phyloP scores from a whole-genome alignment of 2,329 filamentous ascomycete species.

The Leptographium wingfieldii region DNA sequence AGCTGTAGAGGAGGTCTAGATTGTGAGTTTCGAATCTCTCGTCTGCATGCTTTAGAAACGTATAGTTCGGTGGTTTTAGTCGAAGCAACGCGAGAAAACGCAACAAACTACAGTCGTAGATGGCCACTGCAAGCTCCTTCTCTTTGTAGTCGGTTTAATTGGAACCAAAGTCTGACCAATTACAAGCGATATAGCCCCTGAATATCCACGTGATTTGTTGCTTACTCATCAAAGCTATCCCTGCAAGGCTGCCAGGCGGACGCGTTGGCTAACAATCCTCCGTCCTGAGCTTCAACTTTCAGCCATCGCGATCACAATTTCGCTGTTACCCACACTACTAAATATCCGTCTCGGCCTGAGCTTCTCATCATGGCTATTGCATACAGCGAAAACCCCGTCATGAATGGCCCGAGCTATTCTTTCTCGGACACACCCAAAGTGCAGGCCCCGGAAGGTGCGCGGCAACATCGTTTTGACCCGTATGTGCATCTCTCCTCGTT shows the following conservation, averaged over 20 bases:
- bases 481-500: conserved; percentile 31
- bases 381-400: conserved; percentile 57
- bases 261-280: conserved; percentile 10
- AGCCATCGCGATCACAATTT: conserved; percentile 2
- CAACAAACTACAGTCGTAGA: background rate
- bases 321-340: background rate
- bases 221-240: conserved; percentile 31
- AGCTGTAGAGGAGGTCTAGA: no score
- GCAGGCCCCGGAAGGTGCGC: conserved; percentile 37
- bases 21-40: background rate
- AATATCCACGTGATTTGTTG: background rate
- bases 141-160: background rate
- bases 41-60: background rate
- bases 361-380: conserved; percentile 43
- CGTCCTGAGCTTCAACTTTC: conserved; percentile 7
- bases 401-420: conserved; percentile 59
- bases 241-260: conserved; percentile 40
- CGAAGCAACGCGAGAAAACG: background rate
- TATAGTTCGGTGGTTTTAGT: background rate
- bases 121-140: background rate
- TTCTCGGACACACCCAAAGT: conserved; percentile 48
- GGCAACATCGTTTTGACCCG: conserved; percentile 86
- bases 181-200: background rate
- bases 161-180: background rate
- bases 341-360: background rate